These are phyloP conservation scores for Eugenia klotzschiana DNA, from an alignment of 441 rosid genomes.

Conservation along the genomic window DNA sequence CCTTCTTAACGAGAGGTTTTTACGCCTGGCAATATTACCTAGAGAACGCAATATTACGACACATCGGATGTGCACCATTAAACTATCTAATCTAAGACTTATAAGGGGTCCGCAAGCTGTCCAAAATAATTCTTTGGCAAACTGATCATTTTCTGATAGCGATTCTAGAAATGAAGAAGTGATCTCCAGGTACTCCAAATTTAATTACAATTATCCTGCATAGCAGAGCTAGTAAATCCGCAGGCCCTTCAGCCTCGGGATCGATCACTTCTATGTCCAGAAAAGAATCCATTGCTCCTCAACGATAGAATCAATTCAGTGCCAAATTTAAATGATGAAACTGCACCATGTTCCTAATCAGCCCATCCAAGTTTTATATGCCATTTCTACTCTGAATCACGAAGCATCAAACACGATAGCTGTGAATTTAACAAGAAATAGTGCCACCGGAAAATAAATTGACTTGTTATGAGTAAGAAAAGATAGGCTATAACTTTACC, in stretches of 20 bases:
- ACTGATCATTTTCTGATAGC: neutral
- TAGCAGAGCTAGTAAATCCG: neutral
- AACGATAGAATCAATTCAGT: neutral
- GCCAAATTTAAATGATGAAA: neutral
- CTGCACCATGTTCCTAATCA: neutral
- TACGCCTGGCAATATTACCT: neutral
- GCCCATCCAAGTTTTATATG: neutral
- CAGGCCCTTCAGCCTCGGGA: neutral
- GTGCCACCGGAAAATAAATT: neutral
- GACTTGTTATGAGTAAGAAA: neutral
- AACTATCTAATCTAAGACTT: neutral
- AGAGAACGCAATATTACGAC: neutral
- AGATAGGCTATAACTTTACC: neutral
- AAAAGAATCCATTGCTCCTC: neutral
- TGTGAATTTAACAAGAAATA: neutral
- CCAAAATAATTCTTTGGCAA: neutral
- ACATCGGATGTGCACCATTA: neutral
- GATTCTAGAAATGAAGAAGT: neutral
- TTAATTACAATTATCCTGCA: neutral
- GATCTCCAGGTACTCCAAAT: neutral
- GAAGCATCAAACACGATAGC: neutral
- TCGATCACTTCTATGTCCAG: neutral
- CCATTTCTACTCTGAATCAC: neutral
- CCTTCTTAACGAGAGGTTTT: neutral
- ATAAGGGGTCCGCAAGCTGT: neutral